A percentile compares a stretch with the other conserved stretches of the same genome.
Conservation (phyloP, 441 rosid genomes). For the Capsella rubella region DNA sequence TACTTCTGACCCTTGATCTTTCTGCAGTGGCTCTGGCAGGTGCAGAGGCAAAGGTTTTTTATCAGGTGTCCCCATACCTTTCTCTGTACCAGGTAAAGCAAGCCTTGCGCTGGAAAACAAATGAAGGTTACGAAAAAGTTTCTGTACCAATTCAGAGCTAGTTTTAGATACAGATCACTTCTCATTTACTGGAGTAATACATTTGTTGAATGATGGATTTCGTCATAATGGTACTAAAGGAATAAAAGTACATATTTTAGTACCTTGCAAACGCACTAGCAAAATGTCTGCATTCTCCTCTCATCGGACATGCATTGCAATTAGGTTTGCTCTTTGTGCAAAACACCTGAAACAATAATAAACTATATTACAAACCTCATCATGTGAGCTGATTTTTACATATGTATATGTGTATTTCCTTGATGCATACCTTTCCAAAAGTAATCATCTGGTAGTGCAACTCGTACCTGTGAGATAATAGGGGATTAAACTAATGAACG, state of each 20-base stretch:
- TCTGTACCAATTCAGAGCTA: conserved; percentile 2
- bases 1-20: conserved; percentile 46
- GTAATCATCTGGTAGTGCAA: conserved; percentile 83
- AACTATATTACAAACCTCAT: conserved; percentile 22
- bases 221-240: neutral
- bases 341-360: conserved; percentile 61
- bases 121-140: neutral
- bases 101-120: conserved; percentile 62
- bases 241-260: conserved; percentile 16
- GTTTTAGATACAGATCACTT: neutral
- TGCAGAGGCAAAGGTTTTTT: conserved; percentile 53
- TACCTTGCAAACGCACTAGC: conserved; percentile 89
- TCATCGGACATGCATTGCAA: conserved; percentile 84
- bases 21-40: conserved; percentile 48
- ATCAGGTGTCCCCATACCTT: conserved; percentile 44
- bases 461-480: conserved; percentile 61
- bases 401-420: neutral
- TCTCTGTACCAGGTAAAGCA: conserved; percentile 68
- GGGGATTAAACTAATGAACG: conserved; percentile 31
- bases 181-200: neutral
- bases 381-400: neutral
- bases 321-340: conserved; percentile 82
- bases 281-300: conserved; percentile 84
- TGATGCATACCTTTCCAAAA: conserved; percentile 68
- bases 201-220: neutral